Evolutionary conservation across 306 rosid genomes (phyloP), one percentile per base, ranked within the genome.

Genomic region (Cucurbita pepo): DNA sequence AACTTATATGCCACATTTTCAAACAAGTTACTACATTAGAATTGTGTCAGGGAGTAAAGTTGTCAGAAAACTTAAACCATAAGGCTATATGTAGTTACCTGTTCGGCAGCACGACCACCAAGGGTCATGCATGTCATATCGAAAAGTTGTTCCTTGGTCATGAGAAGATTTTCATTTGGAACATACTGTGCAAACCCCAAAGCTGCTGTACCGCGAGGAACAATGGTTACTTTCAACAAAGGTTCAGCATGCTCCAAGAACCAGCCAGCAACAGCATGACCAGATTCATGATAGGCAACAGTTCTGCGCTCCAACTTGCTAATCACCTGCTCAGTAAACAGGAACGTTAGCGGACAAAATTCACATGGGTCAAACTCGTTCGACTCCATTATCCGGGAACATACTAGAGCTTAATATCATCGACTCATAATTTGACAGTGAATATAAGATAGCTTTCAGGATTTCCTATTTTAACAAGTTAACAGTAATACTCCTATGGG

Each of bases 121-220:
- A 94, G 98, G 77, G 98, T 82, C 97, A 90, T 85, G 79, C 98
- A 94, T 38, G 97, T 90, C 90, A 87, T 77, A 75, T 94, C 98
- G 10, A 94, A 90, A 59, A 94, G 97, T 79, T 94, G 98, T 73
- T 94, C 97, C 85, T 94, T 87, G 56, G 98, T 90, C 96, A 85
- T 85, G 70, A 90, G 95, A 77, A 94, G 96, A 81, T 94, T 90
- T 82, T 94, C 98, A 41, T 79, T 90, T 3, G 95, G 98, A 78
- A 94, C 91, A 77, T 94, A 94, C 74, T 94, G 98, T 22, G 98
- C 96, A 79, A 94, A 94, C 70, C 98, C 98, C 59, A 94, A 96
- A 22, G 97, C 97, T 12, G 97, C 96, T 3, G 98, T 87, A 66
- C 98, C 98, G 8, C 98, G 96, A 61, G 98, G 98, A 79, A 94